Evolutionary conservation across 225 moss, liverwort and hornwort genomes (phyloP).

Genomic region (Climacium dendroides): DNA sequence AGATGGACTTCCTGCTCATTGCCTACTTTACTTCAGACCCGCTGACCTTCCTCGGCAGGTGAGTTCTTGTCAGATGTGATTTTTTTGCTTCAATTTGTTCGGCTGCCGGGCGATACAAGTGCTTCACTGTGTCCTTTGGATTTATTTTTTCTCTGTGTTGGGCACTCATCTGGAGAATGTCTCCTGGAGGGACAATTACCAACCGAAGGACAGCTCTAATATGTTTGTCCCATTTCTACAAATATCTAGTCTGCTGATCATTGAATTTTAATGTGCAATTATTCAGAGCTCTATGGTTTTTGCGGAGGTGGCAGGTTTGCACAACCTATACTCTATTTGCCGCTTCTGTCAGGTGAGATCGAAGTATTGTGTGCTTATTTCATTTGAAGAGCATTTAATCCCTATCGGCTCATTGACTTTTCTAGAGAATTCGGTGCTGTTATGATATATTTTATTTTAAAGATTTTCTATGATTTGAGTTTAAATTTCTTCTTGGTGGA

Average conservation of each 20-base stretch:
- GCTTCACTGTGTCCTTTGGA: not conserved
- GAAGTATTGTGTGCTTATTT: not conserved
- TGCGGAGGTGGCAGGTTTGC: constrained; percentile 76
- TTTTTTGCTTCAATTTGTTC: not conserved
- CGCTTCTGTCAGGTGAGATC: constrained; percentile 80
- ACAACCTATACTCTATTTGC: constrained; percentile 75
- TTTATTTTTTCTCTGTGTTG: not conserved
- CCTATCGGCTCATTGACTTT: not conserved
- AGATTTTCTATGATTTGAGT: not conserved
- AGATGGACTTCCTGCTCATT: constrained; percentile 94
- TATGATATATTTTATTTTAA: not conserved
- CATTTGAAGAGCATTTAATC: not conserved
- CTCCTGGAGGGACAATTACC: not conserved
- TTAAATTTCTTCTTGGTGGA: not conserved
- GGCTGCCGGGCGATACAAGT: not conserved
- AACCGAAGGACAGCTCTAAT: not conserved
- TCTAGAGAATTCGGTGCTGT: not conserved
- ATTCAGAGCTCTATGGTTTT: constrained; percentile 97
- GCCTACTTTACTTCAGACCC: constrained; percentile 86
- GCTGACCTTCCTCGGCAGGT: constrained; percentile 94
- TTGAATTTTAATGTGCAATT: constrained; percentile 10
- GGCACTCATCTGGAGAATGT: not conserved
- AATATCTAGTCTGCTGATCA: not conserved
- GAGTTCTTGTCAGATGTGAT: not conserved
- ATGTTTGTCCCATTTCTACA: not conserved